Evolutionary conservation across 1,139 yeast genomes (phyloP), one percentile per base, ranked within the genome.

Genomic region (Nakaseomyces bracarensis): DNA sequence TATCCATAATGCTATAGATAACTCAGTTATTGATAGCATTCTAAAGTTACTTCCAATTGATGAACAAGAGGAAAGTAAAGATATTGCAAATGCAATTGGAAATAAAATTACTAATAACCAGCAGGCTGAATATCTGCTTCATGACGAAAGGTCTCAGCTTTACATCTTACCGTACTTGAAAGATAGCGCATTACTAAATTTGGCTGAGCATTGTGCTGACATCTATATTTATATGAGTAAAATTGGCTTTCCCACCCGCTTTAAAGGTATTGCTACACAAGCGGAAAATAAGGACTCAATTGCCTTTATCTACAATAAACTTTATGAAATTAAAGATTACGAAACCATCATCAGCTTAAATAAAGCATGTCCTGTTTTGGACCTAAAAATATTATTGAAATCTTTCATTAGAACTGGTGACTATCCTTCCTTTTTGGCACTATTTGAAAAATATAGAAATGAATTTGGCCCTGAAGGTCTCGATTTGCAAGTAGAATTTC

Each of bases 191-290:
- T 40, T 51, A 18, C 27, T 46, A 14, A 49, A 50, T 21, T 31
- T 54, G 22, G 49, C 50, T 10, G 46, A 41, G 27, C 41, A 48
- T 22, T 39, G 41, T 10, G 22, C 47, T 5, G 35, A 45, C 22
- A 42, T 48, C 14, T 22, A 43, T 5, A 36, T 44, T 18, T 53
- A 56, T 44, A 42, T 55, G 8, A 36, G 44, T 1, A 41, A 34
- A 14, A 46, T 57, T 5, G 52, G 50, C 16, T 60, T 60, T 33
- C 63, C 64, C 3, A 43, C 49, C 7, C 46, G 49, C 16, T 60
- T 57, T 42, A 50, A 46, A 39, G 47, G 54, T 13, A 58, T 60
- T 18, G 52, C 58, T 7, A 46, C 38, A 10, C 62, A 56, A 42
- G 59, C 55, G 0, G 58, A 54, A 18, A 52, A 42, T 43, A 56